These are phyloP conservation scores for Margaritispora aquatica DNA, from an alignment of 495 filamentous ascomycete genomes.

Conservation along the genomic window DNA sequence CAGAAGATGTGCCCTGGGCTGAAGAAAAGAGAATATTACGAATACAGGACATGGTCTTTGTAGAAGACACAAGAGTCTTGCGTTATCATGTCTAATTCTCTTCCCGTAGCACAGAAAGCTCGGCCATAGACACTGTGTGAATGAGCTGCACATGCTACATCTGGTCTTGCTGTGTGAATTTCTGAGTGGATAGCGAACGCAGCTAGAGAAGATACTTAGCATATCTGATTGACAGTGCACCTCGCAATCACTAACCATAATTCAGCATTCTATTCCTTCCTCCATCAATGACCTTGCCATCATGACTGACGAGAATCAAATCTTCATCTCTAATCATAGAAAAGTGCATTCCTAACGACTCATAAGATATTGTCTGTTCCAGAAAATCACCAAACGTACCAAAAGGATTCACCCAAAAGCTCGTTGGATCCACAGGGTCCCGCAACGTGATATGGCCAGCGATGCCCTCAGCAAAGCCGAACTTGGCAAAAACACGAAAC, in stretches of 20 bases:
- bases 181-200: constrained; percentile 58
- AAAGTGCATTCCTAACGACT: constrained; percentile 44
- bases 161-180: constrained; percentile 60
- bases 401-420: constrained; percentile 78
- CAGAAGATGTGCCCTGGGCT: background rate
- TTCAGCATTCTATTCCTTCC: constrained; percentile 29
- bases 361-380: no score
- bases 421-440: constrained; percentile 58
- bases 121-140: constrained; percentile 64
- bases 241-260: background rate
- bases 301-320: constrained; percentile 61
- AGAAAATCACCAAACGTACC: no score
- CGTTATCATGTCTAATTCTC: constrained; percentile 60
- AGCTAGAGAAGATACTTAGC: constrained; percentile 20
- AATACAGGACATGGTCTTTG: constrained; percentile 28
- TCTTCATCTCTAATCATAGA: constrained; percentile 59
- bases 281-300: constrained; percentile 59
- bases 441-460: constrained; percentile 55
- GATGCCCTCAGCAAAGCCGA: constrained; percentile 51
- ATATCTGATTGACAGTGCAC: background rate
- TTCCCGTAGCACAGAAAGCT: constrained; percentile 58
- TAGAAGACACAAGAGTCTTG: constrained; percentile 66
- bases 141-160: constrained; percentile 66
- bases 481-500: constrained; percentile 62
- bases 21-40: constrained; percentile 1